A percentile compares a stretch with the other conserved stretches of the same genome.
Evolutionary conservation across 331 rosid genomes (phyloP).

Genomic region (Arachis monticola): DNA sequence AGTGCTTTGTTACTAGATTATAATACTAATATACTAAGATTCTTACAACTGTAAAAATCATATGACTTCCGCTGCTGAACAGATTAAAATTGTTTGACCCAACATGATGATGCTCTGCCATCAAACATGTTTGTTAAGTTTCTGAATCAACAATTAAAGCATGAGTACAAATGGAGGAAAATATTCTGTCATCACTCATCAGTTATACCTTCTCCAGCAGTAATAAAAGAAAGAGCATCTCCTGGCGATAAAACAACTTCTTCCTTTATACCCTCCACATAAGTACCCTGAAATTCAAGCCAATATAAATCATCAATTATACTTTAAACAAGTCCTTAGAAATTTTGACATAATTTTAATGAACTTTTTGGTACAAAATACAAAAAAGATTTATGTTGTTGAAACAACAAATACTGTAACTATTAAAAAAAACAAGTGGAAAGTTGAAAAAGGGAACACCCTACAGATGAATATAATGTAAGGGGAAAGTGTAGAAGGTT

Average conservation of each 20-base stretch:
- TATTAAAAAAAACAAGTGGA: too few species aligned
- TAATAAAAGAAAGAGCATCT: slow-evolving; percentile 96
- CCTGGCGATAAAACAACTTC: slow-evolving; percentile 99
- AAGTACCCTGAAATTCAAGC: slow-evolving; percentile 77
- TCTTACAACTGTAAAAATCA: slow-evolving; percentile 93
- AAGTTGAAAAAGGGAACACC: too few species aligned
- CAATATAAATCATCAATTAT: slow-evolving; percentile 27
- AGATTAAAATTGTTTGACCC: slow-evolving; percentile 98
- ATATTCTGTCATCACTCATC: slow-evolving; percentile 19
- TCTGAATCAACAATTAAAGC: slow-evolving; percentile 26
- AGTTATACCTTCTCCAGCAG: slow-evolving; percentile 91
- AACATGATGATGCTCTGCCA: slow-evolving; percentile 99
- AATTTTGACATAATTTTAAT: not conserved
- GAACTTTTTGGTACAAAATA: too few species aligned
- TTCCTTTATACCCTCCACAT: slow-evolving; percentile 99
- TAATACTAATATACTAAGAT: slow-evolving; percentile 28
- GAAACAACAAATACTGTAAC: not conserved
- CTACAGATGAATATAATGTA: not conserved
- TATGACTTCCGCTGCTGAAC: slow-evolving; percentile 98
- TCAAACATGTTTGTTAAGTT: slow-evolving; percentile 28
- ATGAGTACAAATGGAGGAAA: slow-evolving; percentile 28
- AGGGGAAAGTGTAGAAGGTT: not conserved
- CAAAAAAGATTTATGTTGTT: not conserved
- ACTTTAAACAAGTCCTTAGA: slow-evolving; percentile 10
- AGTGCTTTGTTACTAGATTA: slow-evolving; percentile 15